Percentiles rank a stretch among this genome's conserved stretches.
These are phyloP conservation scores for Artemisia argyi DNA, from an alignment of 129 eudicot genomes.

Conservation along the genomic window DNA sequence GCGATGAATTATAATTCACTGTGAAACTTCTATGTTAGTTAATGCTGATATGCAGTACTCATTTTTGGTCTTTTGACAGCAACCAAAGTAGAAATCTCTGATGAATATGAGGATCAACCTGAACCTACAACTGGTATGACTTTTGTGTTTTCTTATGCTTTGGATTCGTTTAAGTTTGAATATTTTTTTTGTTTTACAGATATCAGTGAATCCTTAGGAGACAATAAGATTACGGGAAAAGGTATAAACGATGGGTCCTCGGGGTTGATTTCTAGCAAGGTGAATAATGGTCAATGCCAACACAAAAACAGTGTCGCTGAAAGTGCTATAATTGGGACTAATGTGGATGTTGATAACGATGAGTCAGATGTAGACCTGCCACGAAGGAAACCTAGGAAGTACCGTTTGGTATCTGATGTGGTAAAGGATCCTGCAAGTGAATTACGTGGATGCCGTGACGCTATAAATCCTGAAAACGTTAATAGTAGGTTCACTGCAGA, in stretches of 20 bases:
- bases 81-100: background rate
- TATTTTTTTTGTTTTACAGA: constrained; percentile 23
- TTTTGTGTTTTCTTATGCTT: constrained; percentile 10
- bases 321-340: constrained; percentile 19
- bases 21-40: background rate
- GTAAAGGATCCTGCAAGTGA: constrained; percentile 26
- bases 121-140: constrained; percentile 17
- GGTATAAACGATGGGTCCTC: constrained; percentile 2
- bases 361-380: constrained; percentile 3
- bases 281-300: constrained; percentile 1
- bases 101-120: constrained; percentile 16
- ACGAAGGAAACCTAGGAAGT: constrained; percentile 3
- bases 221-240: constrained; percentile 6
- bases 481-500: constrained; percentile 20
- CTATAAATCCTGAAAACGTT: constrained; percentile 19
- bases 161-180: background rate
- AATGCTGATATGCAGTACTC: constrained; percentile 12
- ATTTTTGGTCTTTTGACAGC: constrained; percentile 16
- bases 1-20: background rate
- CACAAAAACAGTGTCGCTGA: constrained; percentile 9
- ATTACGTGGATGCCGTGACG: background rate
- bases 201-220: constrained; percentile 15
- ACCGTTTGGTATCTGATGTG: constrained; percentile 36
- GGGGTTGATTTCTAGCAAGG: constrained; percentile 11
- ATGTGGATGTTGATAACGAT: constrained; percentile 1